phyloP scores from a whole-genome alignment of 73 alveolate genomes.

The Paramecium pentaurelia region DNA sequence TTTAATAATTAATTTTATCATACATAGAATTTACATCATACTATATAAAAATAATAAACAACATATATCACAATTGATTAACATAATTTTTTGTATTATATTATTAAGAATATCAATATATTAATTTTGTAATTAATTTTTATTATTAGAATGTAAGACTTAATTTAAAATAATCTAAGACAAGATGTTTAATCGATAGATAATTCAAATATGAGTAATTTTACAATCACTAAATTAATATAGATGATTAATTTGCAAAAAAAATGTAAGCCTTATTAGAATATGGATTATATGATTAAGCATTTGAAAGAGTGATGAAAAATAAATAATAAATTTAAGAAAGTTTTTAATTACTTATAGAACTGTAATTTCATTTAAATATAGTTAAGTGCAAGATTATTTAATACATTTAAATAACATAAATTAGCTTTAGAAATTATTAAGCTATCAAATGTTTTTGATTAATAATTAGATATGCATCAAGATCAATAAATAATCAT shows the following conservation, averaged over 20 bases:
- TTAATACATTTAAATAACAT: background rate
- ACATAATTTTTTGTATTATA: background rate
- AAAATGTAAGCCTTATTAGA: background rate
- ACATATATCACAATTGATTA: background rate
- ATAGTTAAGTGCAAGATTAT: background rate
- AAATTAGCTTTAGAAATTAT: background rate
- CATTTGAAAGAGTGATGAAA: background rate
- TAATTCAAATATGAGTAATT: background rate
- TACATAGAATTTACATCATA: background rate
- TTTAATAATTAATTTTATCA: background rate
- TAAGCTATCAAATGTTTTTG: background rate
- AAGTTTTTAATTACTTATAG: background rate
- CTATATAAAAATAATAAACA: background rate
- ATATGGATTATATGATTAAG: background rate
- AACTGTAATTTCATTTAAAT: background rate
- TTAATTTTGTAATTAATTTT: background rate
- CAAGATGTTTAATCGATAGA: background rate
- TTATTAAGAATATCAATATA: background rate
- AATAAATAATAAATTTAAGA: background rate
- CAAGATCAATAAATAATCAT: background rate
- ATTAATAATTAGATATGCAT: background rate
- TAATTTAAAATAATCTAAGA: background rate
- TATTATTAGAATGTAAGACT: background rate
- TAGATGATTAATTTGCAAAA: background rate
- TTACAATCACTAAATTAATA: background rate